Evolutionary conservation across 2,329 filamentous ascomycete genomes (phyloP).

Genomic region (Cytospora mali): DNA sequence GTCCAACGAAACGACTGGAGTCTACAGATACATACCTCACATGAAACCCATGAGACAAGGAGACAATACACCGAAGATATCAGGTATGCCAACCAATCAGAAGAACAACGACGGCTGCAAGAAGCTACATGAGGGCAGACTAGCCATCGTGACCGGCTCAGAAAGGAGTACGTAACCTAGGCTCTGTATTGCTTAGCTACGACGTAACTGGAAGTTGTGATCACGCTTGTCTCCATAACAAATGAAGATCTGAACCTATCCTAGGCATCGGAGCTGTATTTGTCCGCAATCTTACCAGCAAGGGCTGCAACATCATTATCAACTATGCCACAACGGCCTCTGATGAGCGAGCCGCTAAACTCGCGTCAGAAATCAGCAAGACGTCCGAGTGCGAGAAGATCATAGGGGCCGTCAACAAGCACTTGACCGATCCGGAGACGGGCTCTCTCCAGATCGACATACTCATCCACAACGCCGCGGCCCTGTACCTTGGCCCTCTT

Average conservation of each 20-base stretch:
- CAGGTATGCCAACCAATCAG: background rate
- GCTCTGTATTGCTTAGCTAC: no score
- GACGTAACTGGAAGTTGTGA: background rate
- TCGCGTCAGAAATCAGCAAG: constrained; percentile 22
- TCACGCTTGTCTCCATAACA: background rate
- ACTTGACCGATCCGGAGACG: constrained; percentile 21
- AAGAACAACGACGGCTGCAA: background rate
- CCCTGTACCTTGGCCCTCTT: constrained; percentile 54
- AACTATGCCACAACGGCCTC: constrained; percentile 29
- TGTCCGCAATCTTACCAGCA: constrained; percentile 20
- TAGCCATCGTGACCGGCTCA: background rate
- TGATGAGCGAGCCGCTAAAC: constrained; percentile 4
- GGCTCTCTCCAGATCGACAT: constrained; percentile 56
- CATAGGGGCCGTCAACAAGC: constrained; percentile 21
- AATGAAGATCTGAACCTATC: background rate
- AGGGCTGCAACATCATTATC: constrained; percentile 26
- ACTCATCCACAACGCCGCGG: constrained; percentile 69
- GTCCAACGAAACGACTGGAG: background rate
- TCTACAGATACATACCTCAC: background rate
- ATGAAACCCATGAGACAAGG: background rate
- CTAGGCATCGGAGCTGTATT: constrained; percentile 32
- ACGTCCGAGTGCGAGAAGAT: constrained; percentile 20
- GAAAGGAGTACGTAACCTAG: background rate
- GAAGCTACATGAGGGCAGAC: background rate
- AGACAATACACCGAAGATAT: background rate